A percentile compares a stretch with the other conserved stretches of the same genome.
phyloP scores from a whole-genome alignment of 2,329 filamentous ascomycete species.

The Tolypocladium endophyticum region DNA sequence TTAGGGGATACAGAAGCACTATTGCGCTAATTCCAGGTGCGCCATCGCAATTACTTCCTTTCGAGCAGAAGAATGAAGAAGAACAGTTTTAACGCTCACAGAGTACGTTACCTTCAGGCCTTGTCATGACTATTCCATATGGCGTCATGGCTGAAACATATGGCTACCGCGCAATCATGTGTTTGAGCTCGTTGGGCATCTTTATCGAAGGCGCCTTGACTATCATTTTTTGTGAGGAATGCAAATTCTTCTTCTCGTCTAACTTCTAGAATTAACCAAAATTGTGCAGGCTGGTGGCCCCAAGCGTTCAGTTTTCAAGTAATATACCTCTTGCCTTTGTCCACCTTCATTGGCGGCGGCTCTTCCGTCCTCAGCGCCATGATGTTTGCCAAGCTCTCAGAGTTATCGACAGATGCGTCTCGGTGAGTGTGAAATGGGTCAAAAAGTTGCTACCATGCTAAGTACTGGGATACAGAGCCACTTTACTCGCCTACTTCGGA shows the following conservation, averaged over 20 bases:
- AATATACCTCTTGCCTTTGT: not conserved
- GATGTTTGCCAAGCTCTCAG: not conserved
- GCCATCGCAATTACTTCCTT: not conserved
- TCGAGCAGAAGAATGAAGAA: too few relatives aligned
- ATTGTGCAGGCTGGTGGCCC: not conserved
- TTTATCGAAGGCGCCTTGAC: not conserved
- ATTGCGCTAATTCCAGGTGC: slow-evolving; percentile 1
- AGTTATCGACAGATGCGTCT: not conserved
- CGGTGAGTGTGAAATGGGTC: not conserved
- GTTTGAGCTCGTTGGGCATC: not conserved
- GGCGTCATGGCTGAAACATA: slow-evolving; percentile 1
- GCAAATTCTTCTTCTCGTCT: not conserved
- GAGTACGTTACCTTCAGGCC: not conserved
- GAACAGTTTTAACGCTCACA: too few relatives aligned
- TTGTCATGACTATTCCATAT: not conserved
- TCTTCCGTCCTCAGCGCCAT: not conserved
- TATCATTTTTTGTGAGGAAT: not conserved
- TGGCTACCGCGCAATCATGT: not conserved
- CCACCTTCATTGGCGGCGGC: slow-evolving; percentile 1
- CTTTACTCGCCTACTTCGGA: not conserved
- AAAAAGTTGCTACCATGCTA: not conserved
- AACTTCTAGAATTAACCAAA: not conserved
- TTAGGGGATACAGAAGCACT: not conserved
- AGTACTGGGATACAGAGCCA: not conserved
- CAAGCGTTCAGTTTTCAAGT: not conserved